Conservation (phyloP, 192 early-diverging fungal genomes). For the Entomortierella chlamydospora region DNA sequence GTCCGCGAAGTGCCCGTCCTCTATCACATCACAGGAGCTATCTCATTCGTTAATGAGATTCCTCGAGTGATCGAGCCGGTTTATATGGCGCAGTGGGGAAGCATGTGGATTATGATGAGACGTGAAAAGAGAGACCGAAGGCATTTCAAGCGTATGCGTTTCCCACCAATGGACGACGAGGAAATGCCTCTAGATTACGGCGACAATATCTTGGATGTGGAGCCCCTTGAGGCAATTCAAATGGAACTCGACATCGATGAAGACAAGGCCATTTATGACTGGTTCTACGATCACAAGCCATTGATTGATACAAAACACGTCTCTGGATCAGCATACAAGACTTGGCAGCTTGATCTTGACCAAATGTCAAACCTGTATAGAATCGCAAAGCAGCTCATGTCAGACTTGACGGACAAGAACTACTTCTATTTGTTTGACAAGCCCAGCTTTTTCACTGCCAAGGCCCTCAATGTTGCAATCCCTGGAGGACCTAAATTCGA, state of each 20-base stretch:
- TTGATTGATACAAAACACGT: constrained; percentile 79
- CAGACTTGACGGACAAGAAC: constrained; percentile 95
- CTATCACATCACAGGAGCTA: constrained; percentile 98
- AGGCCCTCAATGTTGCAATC: constrained; percentile 97
- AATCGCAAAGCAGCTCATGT: constrained; percentile 91
- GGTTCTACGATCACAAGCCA: constrained; percentile 98
- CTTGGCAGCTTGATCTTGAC: constrained; percentile 92
- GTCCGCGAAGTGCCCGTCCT: constrained; percentile 94
- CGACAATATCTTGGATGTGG: constrained; percentile 98
- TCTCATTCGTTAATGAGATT: constrained; percentile 98
- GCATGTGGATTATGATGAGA: constrained; percentile 99
- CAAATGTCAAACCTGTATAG: constrained; percentile 96
- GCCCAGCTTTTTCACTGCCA: constrained; percentile 96
- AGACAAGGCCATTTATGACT: constrained; percentile 90
- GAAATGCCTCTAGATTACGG: constrained; percentile 99
- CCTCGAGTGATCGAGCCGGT: constrained; percentile 96
- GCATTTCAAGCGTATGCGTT: constrained; percentile 99
- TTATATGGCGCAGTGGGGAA: constrained; percentile 99
- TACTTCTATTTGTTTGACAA: constrained; percentile 99
- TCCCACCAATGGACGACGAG: constrained; percentile 99
- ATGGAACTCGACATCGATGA: constrained; percentile 98
- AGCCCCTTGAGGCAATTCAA: constrained; percentile 98
- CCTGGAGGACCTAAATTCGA: constrained; percentile 99
- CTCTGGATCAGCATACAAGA: constrained; percentile 89
- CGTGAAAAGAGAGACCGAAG: constrained; percentile 97